Base-by-base conservation (phyloP, 768 basidiomycete species). In the Cyathus striatus region DNA sequence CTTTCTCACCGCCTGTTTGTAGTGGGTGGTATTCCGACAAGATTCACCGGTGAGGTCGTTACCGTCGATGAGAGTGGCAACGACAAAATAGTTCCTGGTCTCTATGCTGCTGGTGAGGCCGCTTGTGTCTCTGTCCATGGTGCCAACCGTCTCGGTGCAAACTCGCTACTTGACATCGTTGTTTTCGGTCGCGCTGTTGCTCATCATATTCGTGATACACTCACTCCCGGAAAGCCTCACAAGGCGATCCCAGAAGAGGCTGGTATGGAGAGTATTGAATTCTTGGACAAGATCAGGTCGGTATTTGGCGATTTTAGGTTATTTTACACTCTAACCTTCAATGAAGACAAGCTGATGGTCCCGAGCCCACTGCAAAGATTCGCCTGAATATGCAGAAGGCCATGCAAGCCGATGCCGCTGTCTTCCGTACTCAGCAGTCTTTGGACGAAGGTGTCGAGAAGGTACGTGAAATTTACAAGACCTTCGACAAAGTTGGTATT, bases 1-100 rank as follows among this genome's bases (percentile, higher is more conserved):
- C 18, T 35, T 45, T 21, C 52, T 63, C 24, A 51, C 48, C 10
- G 25, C 23, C 14, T 23, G n/a, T n/a, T 23, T 51, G 26, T 39
- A 91, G 93, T 97, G 95, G 96, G 96, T 69, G 96, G 96, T 73
- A 97, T 99, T 64, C 96, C 96, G 43, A 98, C 96, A 42, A 90
- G 79, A 61, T 99, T 93, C 71, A 99, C 96, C 43, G 96, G 96
- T 52, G 96, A 99, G 65, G 96, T 90, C 52, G 61, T 99, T 54
- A 97, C 92, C 21, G 60, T 80, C 46, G 91, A 94, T 62, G 73
- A 83, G 67, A 72, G 87, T 42, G 96, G 95, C 55, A 86, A 96
- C 23, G 96, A 99, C 66, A 77, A 88, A 64, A 68, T 94, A 45
- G 96, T 99, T 23, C 93, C 94, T 42, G 96, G 96, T 52, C 74